Conservation (phyloP, 352 stramenopile species). For the Albugo laibachii region DNA sequence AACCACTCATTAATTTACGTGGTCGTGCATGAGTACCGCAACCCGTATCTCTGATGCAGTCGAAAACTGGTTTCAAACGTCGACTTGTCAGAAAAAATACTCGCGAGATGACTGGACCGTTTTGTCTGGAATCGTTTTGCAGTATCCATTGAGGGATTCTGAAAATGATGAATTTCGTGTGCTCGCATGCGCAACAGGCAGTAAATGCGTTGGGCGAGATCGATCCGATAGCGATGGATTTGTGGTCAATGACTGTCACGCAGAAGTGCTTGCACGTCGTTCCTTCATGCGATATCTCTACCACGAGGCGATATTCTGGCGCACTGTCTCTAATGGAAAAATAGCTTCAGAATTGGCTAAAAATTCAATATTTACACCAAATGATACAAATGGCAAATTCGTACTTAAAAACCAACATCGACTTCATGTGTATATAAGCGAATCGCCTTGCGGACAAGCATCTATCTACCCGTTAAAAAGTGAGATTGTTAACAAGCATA, state of each 20-base stretch:
- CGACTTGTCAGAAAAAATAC: slow-evolving; percentile 40
- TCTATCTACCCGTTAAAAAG: slow-evolving; percentile 81
- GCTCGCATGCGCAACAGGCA: slow-evolving; percentile 34
- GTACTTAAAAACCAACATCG: slow-evolving; percentile 10
- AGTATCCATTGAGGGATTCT: not conserved
- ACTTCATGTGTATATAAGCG: slow-evolving; percentile 84
- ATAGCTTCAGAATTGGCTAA: slow-evolving; percentile 3
- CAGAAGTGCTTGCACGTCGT: slow-evolving; percentile 77
- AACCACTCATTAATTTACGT: too few species aligned
- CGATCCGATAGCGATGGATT: slow-evolving; percentile 46
- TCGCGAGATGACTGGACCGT: slow-evolving; percentile 35
- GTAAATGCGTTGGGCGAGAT: slow-evolving; percentile 56
- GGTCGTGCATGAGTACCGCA: not conserved
- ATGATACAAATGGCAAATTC: not conserved
- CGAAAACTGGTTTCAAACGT: slow-evolving; percentile 36
- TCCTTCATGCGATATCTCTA: slow-evolving; percentile 77
- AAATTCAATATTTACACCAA: slow-evolving; percentile 22
- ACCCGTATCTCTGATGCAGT: slow-evolving; percentile 20
- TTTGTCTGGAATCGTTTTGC: slow-evolving; percentile 28
- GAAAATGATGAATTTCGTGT: slow-evolving; percentile 16
- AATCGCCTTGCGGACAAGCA: slow-evolving; percentile 85
- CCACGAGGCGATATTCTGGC: slow-evolving; percentile 33
- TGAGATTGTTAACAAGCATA: slow-evolving; percentile 40
- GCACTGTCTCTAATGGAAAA: not conserved
- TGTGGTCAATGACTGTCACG: slow-evolving; percentile 85